Percentiles rank a stretch among this genome's conserved stretches.
Conservation (phyloP, 495 filamentous ascomycete genomes). For the Cryomyces minteri region DNA sequence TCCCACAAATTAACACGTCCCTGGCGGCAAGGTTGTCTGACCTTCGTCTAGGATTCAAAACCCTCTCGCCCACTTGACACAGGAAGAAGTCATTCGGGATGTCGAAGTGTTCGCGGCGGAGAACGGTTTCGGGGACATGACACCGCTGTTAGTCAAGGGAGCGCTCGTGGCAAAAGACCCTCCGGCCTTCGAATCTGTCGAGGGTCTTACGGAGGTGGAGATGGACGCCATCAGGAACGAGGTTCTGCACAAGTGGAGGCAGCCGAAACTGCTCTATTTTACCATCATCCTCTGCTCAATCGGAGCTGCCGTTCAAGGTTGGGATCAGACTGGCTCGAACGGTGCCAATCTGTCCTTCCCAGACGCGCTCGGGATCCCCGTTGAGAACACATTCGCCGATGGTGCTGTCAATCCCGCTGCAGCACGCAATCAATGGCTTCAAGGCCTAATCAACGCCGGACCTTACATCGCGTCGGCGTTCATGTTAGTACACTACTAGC, state of each 20-base stretch:
- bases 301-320: conserved; percentile 21
- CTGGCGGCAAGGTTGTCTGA: too few species aligned
- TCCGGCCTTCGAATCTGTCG: conserved; percentile 19
- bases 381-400: neutral
- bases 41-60: conserved; percentile 21
- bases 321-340: conserved; percentile 21
- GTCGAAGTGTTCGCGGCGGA: conserved; percentile 31
- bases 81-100: conserved; percentile 27
- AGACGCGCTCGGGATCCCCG: conserved; percentile 9
- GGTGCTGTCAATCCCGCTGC: conserved; percentile 10
- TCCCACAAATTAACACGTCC: too few species aligned
- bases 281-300: conserved; percentile 20
- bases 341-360: conserved; percentile 20
- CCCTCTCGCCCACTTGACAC: conserved; percentile 29
- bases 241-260: conserved; percentile 35
- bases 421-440: conserved; percentile 34
- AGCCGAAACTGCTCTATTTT: conserved; percentile 25
- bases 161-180: conserved; percentile 36
- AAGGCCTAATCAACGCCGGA: conserved; percentile 42
- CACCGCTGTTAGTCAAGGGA: conserved; percentile 29
- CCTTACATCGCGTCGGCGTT: conserved; percentile 46
- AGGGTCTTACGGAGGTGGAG: conserved; percentile 28
- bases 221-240: conserved; percentile 26
- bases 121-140: conserved; percentile 25
- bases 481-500: conserved; percentile 11